Percentiles rank a stretch among this genome's conserved stretches.
These are phyloP conservation scores for Fusarium pseudocircinatum DNA, from an alignment of 2,329 filamentous ascomycete species.

Conservation along the genomic window DNA sequence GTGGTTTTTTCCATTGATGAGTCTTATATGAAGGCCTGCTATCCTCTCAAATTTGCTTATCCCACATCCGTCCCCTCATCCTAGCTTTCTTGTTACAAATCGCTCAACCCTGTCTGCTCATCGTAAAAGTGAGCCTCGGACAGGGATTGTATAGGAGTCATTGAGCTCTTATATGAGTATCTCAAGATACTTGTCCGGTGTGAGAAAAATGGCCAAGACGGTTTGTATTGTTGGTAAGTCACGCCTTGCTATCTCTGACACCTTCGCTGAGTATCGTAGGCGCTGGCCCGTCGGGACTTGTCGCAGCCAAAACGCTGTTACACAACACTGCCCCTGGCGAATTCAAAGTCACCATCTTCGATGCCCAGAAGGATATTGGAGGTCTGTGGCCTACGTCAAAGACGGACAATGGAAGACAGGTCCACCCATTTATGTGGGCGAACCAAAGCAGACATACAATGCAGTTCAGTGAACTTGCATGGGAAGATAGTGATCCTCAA, in stretches of 20 bases:
- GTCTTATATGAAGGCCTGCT: not conserved
- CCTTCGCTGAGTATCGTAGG: constrained; percentile 54
- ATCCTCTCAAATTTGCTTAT: not conserved
- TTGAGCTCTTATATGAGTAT: constrained; percentile 32
- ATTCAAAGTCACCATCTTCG: constrained; percentile 77
- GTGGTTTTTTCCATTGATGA: not conserved
- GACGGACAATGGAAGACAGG: constrained; percentile 58
- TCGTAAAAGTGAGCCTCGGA: constrained; percentile 2
- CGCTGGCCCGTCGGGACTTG: constrained; percentile 74
- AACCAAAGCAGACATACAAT: constrained; percentile 85
- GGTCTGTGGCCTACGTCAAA: constrained; percentile 77
- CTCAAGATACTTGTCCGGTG: constrained; percentile 13
- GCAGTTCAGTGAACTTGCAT: constrained; percentile 76
- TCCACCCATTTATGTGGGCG: constrained; percentile 74
- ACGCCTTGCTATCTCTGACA: not conserved
- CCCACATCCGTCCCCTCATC: not conserved
- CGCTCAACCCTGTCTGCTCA: constrained; percentile 30
- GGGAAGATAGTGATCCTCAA: constrained; percentile 68
- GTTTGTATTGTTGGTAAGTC: constrained; percentile 54
- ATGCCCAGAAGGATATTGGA: constrained; percentile 71
- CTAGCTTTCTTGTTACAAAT: constrained; percentile 26
- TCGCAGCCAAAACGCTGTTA: constrained; percentile 77
- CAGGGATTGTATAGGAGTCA: constrained; percentile 2
- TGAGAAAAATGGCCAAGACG: constrained; percentile 49
- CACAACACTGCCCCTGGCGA: constrained; percentile 62